Evolutionary conservation across 148 eudicot species (phyloP), one percentile per base, ranked within the genome.

Genomic region (Chenopodium album): DNA sequence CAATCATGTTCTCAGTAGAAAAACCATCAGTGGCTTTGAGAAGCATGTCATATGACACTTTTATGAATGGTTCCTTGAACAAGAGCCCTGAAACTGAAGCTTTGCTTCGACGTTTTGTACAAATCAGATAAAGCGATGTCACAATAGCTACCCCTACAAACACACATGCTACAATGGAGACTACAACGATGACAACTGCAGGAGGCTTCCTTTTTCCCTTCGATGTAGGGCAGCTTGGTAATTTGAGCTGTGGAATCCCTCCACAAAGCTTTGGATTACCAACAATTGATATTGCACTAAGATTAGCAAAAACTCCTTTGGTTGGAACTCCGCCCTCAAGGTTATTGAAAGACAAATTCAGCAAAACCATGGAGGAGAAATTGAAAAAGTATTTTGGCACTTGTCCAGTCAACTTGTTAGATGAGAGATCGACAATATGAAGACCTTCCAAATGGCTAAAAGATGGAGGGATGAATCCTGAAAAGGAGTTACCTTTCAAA

Each of bases 261-360:
- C 87, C 87, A 79, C 87, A 85, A 5, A 85, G 87, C 20, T 54
- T 70, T 7, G 1, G 23, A 34, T 85, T 82, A 28, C 87, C 85
- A 26, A 34, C n/a, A 11, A 85, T 74, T 23, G 75, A 77, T 12
- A 60, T 17, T 5, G 1, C 84, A 26, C 68, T 77, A 4, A 31
- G 28, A 82, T 85, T 78, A 46, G 50, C 2, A 23, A 78, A 85
- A 41, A 69, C 77, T 4, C 85, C 85, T 26, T 20, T 29, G 4
- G 31, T 74, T 44, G 87, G 87, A 3, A 85, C 79, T 7, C 31
- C 73, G 1, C 87, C 87, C 79, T 82, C 60, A n/a, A 85, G 19
- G 65, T 79, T n/a, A 48, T 85, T 82, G 70, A 71, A 80, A 31
- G 84, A 85, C 3, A 85, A 16, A 50, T 85, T 78, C 8, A 81